These are phyloP conservation scores for Microsporum canis DNA, from an alignment of 2,329 filamentous ascomycete genomes.

Conservation along the genomic window DNA sequence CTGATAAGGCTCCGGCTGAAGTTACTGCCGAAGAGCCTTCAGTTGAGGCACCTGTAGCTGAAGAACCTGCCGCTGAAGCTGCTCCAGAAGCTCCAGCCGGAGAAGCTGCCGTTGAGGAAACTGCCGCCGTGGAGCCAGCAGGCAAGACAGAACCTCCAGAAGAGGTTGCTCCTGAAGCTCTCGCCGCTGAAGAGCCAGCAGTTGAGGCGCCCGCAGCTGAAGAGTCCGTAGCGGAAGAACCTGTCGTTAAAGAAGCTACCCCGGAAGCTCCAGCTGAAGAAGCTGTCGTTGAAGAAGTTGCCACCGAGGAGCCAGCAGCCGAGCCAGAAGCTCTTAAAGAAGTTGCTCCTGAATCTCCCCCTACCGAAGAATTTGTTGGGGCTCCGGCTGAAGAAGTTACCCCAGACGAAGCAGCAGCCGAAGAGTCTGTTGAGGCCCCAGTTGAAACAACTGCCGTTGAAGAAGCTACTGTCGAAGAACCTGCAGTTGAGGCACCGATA, in stretches of 20 bases:
- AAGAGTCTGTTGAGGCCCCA: neutral
- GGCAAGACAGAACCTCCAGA: neutral
- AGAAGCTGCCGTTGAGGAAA: neutral
- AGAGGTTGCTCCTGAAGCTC: constrained; percentile 10
- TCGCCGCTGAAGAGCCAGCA: constrained; percentile 6
- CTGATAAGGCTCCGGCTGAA: constrained; percentile 13
- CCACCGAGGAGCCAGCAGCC: neutral
- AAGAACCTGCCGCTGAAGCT: constrained; percentile 1
- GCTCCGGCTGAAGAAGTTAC: neutral
- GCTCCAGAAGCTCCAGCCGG: neutral
- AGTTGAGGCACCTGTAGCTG: constrained; percentile 10
- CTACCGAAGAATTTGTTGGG: constrained; percentile 4
- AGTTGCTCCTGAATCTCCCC: constrained; percentile 8
- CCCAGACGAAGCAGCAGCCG: too few species aligned
- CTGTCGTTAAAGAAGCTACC: neutral
- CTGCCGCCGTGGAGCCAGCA: neutral
- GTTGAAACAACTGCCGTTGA: neutral
- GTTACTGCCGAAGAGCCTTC: constrained; percentile 12
- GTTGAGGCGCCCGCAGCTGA: constrained; percentile 10
- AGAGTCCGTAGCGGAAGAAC: constrained; percentile 11
- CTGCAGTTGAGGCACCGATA: neutral
- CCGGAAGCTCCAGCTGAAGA: neutral
- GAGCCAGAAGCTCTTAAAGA: neutral
- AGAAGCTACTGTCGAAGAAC: neutral
- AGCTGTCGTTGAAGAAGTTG: neutral